phyloP scores from a whole-genome alignment of 768 basidiomycete species.

The Tricholoma furcatifolium region DNA sequence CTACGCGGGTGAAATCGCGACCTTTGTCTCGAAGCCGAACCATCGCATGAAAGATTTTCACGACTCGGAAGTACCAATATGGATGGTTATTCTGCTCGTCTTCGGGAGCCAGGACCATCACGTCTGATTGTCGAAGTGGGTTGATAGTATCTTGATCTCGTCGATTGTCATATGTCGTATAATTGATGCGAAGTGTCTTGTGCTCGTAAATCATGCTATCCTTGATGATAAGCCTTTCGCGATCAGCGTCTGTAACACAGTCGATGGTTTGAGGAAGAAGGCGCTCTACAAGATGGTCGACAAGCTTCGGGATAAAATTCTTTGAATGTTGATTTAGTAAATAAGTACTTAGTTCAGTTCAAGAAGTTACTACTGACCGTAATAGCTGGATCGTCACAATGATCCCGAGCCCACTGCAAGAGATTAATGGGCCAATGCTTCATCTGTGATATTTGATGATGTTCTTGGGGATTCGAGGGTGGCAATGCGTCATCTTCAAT shows the following conservation, averaged over 20 bases:
- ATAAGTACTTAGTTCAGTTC: neutral
- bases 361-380: slow-evolving; percentile 16
- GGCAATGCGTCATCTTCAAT: neutral
- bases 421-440: neutral
- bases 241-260: slow-evolving; percentile 16
- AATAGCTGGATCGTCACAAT: slow-evolving; percentile 26
- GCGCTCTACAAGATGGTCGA: slow-evolving; percentile 23
- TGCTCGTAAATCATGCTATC: slow-evolving; percentile 21
- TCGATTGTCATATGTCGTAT: slow-evolving; percentile 44
- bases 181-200: slow-evolving; percentile 29
- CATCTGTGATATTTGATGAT: no score
- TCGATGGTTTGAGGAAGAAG: slow-evolving; percentile 2
- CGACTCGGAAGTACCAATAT: slow-evolving; percentile 29
- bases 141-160: slow-evolving; percentile 45
- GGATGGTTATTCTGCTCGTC: slow-evolving; percentile 23
- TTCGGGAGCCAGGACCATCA: slow-evolving; percentile 30
- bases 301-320: slow-evolving; percentile 26
- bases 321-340: slow-evolving; percentile 7
- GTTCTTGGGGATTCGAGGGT: neutral
- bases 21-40: slow-evolving; percentile 12
- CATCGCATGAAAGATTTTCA: no score
- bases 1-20: slow-evolving; percentile 11
- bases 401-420: neutral
- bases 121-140: slow-evolving; percentile 24
- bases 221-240: slow-evolving; percentile 17